Conservation (phyloP, 352 stramenopile species). For the Phytophthora macrochlamydospora region DNA sequence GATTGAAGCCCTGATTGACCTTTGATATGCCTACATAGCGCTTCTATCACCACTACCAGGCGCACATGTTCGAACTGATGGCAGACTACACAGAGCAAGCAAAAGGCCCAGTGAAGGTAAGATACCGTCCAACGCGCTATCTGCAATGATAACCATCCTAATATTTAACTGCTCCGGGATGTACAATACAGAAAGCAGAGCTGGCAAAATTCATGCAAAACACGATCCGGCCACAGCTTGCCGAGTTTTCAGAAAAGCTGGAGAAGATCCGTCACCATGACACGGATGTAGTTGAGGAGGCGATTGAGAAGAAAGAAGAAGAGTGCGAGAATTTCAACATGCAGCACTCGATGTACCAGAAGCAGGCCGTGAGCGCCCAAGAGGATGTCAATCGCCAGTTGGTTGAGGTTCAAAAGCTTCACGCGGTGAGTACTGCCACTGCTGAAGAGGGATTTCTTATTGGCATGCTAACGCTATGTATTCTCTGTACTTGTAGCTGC, state of each 20-base stretch:
- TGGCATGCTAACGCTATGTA: neutral
- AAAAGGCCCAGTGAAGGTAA: constrained; percentile 63
- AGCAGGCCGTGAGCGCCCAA: constrained; percentile 58
- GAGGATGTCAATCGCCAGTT: constrained; percentile 68
- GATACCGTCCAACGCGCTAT: neutral
- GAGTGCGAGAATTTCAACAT: constrained; percentile 53
- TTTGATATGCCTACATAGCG: constrained; percentile 36
- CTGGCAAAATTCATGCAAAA: constrained; percentile 70
- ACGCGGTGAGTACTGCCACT: constrained; percentile 46
- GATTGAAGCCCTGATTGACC: no score
- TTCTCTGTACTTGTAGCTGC: constrained; percentile 40
- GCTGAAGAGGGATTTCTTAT: neutral
- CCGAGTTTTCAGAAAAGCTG: constrained; percentile 55
- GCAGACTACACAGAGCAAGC: constrained; percentile 71
- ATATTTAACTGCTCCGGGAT: neutral
- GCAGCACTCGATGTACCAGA: constrained; percentile 69
- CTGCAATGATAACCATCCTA: no score
- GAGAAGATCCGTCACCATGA: constrained; percentile 72
- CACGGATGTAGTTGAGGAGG: constrained; percentile 50
- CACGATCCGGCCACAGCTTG: constrained; percentile 57
- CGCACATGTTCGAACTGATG: constrained; percentile 71
- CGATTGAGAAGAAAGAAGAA: constrained; percentile 64
- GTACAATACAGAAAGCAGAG: constrained; percentile 53
- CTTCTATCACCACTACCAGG: constrained; percentile 80
- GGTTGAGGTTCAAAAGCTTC: constrained; percentile 67